Percentiles rank a stretch among this genome's conserved stretches.
Conservation (phyloP, 1,284 basidiomycete species). For the Polyporus tsugae region DNA sequence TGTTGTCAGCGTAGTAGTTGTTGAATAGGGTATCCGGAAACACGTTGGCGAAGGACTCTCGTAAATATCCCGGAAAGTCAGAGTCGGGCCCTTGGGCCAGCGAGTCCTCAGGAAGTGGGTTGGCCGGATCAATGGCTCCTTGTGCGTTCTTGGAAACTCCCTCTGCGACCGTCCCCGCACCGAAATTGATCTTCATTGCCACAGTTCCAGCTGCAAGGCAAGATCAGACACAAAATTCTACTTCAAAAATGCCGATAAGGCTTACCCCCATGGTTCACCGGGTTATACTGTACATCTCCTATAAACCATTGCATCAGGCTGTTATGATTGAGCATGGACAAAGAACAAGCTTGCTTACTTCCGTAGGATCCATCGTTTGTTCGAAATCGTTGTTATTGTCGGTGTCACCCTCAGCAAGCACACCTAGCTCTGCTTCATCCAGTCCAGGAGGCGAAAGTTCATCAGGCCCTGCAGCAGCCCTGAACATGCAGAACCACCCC, state of each 20-base stretch:
- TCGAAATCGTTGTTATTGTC: not conserved
- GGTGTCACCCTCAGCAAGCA: not conserved
- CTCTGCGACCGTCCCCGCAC: not conserved
- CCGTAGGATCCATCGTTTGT: not conserved
- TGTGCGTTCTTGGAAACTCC: not conserved
- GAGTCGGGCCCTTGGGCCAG: too few relatives aligned
- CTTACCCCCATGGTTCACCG: slow-evolving; percentile 11
- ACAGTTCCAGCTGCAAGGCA: not conserved
- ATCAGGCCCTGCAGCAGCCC: slow-evolving; percentile 32
- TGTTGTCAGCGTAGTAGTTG: slow-evolving; percentile 19
- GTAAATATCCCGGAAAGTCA: too few relatives aligned
- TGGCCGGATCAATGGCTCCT: not conserved
- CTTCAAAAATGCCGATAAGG: too few relatives aligned
- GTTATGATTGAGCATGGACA: not conserved
- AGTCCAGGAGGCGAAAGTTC: slow-evolving; percentile 17
- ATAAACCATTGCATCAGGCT: not conserved
- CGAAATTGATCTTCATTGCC: not conserved
- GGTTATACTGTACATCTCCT: slow-evolving; percentile 11
- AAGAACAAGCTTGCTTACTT: not conserved
- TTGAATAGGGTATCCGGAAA: not conserved
- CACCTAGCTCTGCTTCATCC: not conserved
- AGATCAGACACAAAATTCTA: not conserved
- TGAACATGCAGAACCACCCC: slow-evolving; percentile 18
- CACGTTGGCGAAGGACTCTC: too few relatives aligned
- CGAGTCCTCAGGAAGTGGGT: not conserved